phyloP scores from a whole-genome alignment of 768 basidiomycete species.

The Glaciozyma antarctica region DNA sequence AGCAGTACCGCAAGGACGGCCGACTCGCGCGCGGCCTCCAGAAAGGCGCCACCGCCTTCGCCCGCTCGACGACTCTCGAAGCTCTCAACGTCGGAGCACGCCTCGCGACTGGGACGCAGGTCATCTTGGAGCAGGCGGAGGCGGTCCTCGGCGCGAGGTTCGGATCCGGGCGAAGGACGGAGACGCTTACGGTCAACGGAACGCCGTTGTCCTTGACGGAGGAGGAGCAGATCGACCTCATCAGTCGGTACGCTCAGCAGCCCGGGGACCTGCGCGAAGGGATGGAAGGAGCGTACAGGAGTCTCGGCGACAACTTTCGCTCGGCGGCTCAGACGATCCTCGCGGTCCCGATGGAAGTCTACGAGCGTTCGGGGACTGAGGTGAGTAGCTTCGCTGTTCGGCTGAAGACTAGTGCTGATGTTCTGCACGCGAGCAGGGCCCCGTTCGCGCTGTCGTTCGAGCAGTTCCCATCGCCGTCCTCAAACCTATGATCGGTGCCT shows the following conservation, averaged over 20 bases:
- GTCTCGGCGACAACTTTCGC: conserved; percentile 72
- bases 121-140: conserved; percentile 92
- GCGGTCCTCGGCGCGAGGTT: conserved; percentile 49
- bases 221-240: conserved; percentile 14
- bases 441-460: conserved; percentile 84
- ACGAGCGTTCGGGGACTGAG: conserved; percentile 85
- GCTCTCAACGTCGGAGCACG: conserved; percentile 88
- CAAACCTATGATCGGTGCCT: conserved; percentile 96
- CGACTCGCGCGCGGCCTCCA: conserved; percentile 85
- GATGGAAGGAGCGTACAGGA: conserved; percentile 80
- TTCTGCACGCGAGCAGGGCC: conserved; percentile 52
- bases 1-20: conserved; percentile 95
- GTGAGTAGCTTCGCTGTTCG: conserved; percentile 43
- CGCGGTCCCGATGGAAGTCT: conserved; percentile 98
- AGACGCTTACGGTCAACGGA: not conserved
- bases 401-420: not conserved
- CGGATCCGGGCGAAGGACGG: not conserved
- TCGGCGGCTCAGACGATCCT: conserved; percentile 97
- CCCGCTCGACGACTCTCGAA: conserved; percentile 89
- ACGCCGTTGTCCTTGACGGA: not conserved
- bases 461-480: conserved; percentile 96
- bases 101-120: conserved; percentile 92
- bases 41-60: conserved; percentile 83
- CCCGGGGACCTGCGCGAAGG: conserved; percentile 76
- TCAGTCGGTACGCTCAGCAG: conserved; percentile 83